Conservation (phyloP, 331 rosid species). For the Quercus lobata region DNA sequence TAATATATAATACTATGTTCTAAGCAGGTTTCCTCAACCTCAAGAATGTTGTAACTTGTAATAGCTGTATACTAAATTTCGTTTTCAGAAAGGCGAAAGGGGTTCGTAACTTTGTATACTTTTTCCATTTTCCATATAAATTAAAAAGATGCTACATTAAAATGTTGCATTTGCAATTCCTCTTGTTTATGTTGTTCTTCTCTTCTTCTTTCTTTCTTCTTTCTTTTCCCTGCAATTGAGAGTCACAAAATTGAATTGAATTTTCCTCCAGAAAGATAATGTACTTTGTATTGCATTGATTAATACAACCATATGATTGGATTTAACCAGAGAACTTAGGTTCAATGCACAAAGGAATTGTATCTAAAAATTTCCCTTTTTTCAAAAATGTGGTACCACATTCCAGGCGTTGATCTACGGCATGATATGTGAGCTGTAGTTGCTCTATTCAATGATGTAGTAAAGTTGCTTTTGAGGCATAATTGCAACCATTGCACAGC, state of each 20-base stretch:
- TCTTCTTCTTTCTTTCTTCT: background rate
- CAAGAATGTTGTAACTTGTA: slow-evolving; percentile 20
- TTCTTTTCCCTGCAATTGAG: background rate
- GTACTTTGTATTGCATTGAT: too few species aligned
- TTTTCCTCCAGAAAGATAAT: too few species aligned
- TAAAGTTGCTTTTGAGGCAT: background rate
- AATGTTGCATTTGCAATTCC: background rate
- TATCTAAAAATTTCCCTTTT: background rate
- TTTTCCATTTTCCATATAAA: slow-evolving; percentile 5
- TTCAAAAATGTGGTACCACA: background rate
- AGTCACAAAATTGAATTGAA: too few species aligned
- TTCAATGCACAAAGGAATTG: too few species aligned
- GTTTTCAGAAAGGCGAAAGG: slow-evolving; percentile 8
- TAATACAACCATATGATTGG: too few species aligned
- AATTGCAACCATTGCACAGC: background rate
- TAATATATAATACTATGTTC: slow-evolving; percentile 6
- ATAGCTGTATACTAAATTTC: slow-evolving; percentile 22
- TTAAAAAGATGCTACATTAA: background rate
- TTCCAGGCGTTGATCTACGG: background rate
- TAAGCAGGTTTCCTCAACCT: slow-evolving; percentile 22
- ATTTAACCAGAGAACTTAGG: too few species aligned
- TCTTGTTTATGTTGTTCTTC: background rate
- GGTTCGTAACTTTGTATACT: slow-evolving; percentile 19
- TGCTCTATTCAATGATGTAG: background rate
- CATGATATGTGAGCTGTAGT: background rate